Conservation (phyloP, 768 basidiomycete species). For the Butyriboletus loyo region DNA sequence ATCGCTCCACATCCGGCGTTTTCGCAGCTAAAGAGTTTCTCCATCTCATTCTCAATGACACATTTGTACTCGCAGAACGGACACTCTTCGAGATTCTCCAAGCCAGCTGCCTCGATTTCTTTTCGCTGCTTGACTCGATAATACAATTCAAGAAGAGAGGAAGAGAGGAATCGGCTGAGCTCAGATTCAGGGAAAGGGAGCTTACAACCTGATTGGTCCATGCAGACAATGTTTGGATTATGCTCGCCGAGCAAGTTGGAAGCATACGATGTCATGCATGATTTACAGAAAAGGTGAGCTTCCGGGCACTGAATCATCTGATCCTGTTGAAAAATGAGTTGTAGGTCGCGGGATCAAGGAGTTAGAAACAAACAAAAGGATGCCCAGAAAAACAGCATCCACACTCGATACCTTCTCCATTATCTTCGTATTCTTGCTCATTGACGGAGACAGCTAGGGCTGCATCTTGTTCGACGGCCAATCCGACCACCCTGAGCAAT, state of each 20-base stretch:
- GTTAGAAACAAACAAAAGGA: constrained; percentile 54
- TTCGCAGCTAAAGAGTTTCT: constrained; percentile 57
- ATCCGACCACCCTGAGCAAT: constrained; percentile 31
- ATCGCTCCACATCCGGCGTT: constrained; percentile 69
- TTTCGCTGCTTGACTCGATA: constrained; percentile 73
- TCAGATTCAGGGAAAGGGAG: constrained; percentile 66
- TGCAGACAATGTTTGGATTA: constrained; percentile 65
- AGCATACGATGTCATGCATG: constrained; percentile 68
- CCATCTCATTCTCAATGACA: constrained; percentile 66
- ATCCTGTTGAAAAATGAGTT: constrained; percentile 42
- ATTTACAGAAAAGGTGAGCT: constrained; percentile 79
- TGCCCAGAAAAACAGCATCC: constrained; percentile 81
- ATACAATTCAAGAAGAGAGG: constrained; percentile 66
- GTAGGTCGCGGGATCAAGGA: background rate
- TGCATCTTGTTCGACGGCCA: constrained; percentile 25
- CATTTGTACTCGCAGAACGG: constrained; percentile 88
- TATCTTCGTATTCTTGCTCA: constrained; percentile 45
- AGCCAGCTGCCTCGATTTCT: constrained; percentile 72
- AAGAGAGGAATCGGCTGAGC: constrained; percentile 61
- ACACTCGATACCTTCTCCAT: constrained; percentile 71
- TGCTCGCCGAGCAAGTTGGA: constrained; percentile 64
- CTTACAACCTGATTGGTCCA: constrained; percentile 76
- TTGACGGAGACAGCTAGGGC: constrained; percentile 32
- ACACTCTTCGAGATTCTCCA: constrained; percentile 85
- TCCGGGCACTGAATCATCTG: constrained; percentile 90